A percentile compares a stretch with the other conserved stretches of the same genome.
Evolutionary conservation across 2,329 filamentous ascomycete species (phyloP).

Genomic region (Trichoderma sp.): DNA sequence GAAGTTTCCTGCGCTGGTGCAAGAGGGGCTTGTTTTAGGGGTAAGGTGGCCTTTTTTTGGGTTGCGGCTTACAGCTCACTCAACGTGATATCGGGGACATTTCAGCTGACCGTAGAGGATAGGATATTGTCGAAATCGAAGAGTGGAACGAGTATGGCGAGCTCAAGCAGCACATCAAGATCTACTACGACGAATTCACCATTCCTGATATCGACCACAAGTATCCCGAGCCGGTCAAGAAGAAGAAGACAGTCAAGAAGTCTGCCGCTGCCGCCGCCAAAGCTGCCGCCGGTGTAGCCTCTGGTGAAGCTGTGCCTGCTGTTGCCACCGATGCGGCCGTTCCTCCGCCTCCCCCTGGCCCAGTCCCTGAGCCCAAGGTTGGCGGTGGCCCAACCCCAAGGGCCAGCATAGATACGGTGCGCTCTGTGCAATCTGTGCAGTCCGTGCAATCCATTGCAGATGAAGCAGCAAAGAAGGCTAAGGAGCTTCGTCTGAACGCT

Average conservation of each 20-base stretch:
- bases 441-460: constrained; percentile 53
- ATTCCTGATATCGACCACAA: constrained; percentile 56
- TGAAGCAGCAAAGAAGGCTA: constrained; percentile 64
- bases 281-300: constrained; percentile 27
- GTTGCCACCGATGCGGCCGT: constrained; percentile 27
- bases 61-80: background rate
- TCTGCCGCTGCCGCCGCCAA: constrained; percentile 27
- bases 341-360: constrained; percentile 27
- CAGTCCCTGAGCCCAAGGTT: constrained; percentile 27
- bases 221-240: constrained; percentile 42
- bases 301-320: constrained; percentile 21
- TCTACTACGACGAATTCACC: constrained; percentile 62
- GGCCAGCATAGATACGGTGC: constrained; percentile 29
- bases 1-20: constrained; percentile 86
- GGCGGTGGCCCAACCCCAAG: constrained; percentile 7
- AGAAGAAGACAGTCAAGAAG: constrained; percentile 28
- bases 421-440: background rate
- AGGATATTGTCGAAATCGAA: constrained; percentile 93
- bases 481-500: constrained; percentile 54
- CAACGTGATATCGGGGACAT: background rate
- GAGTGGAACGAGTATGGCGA: constrained; percentile 99
- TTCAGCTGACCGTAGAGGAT: background rate
- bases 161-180: constrained; percentile 78
- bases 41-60: constrained; percentile 47
- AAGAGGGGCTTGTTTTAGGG: constrained; percentile 79